These are phyloP conservation scores for Dactylellina drechsleri DNA, from an alignment of 2,329 filamentous ascomycete genomes.

Conservation along the genomic window DNA sequence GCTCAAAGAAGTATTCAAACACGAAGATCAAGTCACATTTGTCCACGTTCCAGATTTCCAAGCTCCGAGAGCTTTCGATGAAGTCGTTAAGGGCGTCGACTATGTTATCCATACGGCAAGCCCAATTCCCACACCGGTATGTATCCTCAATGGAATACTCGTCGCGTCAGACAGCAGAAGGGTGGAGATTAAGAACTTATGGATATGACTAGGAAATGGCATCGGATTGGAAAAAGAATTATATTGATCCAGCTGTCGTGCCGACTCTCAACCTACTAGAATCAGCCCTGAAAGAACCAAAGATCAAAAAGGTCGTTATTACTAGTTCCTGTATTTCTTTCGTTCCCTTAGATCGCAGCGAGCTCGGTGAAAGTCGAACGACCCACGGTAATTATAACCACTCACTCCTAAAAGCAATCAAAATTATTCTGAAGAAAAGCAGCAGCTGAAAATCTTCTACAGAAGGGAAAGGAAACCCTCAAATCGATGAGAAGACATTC, in stretches of 20 bases:
- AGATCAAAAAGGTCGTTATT: slow-evolving; percentile 76
- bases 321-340: slow-evolving; percentile 64
- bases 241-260: slow-evolving; percentile 41
- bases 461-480: slow-evolving; percentile 36
- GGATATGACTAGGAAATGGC: background rate
- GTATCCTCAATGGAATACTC: background rate
- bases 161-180: background rate
- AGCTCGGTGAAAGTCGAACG: slow-evolving; percentile 40
- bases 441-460: background rate
- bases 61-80: slow-evolving; percentile 74
- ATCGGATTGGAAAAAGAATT: slow-evolving; percentile 37
- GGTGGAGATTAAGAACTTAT: background rate
- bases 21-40: slow-evolving; percentile 37
- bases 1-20: slow-evolving; percentile 45
- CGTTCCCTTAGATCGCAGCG: slow-evolving; percentile 26
- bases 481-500: slow-evolving; percentile 29
- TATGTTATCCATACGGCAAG: slow-evolving; percentile 49
- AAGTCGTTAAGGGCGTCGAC: slow-evolving; percentile 61
- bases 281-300: slow-evolving; percentile 57
- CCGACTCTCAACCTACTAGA: slow-evolving; percentile 30
- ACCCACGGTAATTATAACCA: slow-evolving; percentile 17
- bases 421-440: background rate
- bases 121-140: slow-evolving; percentile 45
- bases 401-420: background rate
- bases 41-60: slow-evolving; percentile 77